A percentile compares a stretch with the other conserved stretches of the same genome.
phyloP scores from a whole-genome alignment of 2,329 filamentous ascomycete genomes.

The Pezicula radicicola region DNA sequence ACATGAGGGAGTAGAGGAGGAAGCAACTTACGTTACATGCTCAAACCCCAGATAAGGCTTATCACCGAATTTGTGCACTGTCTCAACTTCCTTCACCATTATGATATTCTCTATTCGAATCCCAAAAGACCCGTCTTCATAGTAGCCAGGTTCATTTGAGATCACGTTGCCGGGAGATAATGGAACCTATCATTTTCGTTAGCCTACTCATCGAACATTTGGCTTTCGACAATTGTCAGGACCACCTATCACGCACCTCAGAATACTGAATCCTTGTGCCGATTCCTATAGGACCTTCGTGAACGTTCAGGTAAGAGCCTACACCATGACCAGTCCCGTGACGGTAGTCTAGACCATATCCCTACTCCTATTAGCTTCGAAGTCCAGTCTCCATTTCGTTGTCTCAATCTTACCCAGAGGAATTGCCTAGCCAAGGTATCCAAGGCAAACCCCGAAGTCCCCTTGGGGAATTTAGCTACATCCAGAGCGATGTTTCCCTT shows the following conservation, averaged over 20 bases:
- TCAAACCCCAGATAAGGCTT: constrained; percentile 95
- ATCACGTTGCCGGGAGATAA: constrained; percentile 91
- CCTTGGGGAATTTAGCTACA: constrained; percentile 85
- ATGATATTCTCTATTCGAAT: constrained; percentile 97
- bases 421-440: constrained; percentile 87
- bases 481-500: constrained; percentile 94
- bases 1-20: too few relatives aligned
- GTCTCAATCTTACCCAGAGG: constrained; percentile 66
- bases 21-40: constrained; percentile 64
- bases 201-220: background rate
- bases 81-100: constrained; percentile 85
- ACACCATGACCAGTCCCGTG: constrained; percentile 97
- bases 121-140: constrained; percentile 91
- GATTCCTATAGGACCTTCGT: constrained; percentile 95
- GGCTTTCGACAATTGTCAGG: too few relatives aligned
- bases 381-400: too few relatives aligned
- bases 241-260: constrained; percentile 41
- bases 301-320: constrained; percentile 92
- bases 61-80: constrained; percentile 83
- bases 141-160: constrained; percentile 95
- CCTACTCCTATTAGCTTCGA: constrained; percentile 29
- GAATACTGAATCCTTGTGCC: constrained; percentile 88
- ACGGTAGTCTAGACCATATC: constrained; percentile 85
- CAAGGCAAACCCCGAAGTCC: constrained; percentile 88
- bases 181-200: constrained; percentile 49